phyloP scores from a whole-genome alignment of 2,329 filamentous ascomycete genomes.

The Arthrinium puccinioides region DNA sequence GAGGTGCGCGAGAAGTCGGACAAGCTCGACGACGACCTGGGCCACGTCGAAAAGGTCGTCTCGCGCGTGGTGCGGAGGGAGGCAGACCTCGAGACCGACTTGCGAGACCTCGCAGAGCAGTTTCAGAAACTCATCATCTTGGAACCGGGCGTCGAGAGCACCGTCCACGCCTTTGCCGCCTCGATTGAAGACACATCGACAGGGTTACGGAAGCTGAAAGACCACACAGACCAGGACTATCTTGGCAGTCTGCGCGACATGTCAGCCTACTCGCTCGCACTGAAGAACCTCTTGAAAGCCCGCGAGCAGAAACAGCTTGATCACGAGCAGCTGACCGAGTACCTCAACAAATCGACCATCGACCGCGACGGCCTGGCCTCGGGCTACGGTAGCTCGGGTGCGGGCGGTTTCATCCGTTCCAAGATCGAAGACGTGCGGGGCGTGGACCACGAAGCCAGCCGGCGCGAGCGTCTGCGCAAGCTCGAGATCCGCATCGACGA shows the following conservation, averaged over 20 bases:
- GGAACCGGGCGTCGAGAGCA: slow-evolving; percentile 77
- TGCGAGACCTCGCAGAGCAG: slow-evolving; percentile 83
- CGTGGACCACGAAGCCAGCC: slow-evolving; percentile 89
- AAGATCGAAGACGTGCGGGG: slow-evolving; percentile 96
- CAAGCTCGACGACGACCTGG: slow-evolving; percentile 90
- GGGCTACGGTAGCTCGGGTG: slow-evolving; percentile 51
- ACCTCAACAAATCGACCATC: slow-evolving; percentile 80
- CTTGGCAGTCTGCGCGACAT: slow-evolving; percentile 88
- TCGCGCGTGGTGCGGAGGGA: slow-evolving; percentile 83
- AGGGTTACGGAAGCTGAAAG: slow-evolving; percentile 73
- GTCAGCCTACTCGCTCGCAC: slow-evolving; percentile 83
- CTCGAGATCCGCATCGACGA: slow-evolving; percentile 90
- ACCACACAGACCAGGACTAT: slow-evolving; percentile 93
- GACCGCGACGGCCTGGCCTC: slow-evolving; percentile 75
- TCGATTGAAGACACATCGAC: slow-evolving; percentile 77
- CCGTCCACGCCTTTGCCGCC: slow-evolving; percentile 78
- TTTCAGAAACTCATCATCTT: slow-evolving; percentile 89
- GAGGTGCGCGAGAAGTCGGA: slow-evolving; percentile 89
- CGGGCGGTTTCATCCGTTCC: slow-evolving; percentile 78
- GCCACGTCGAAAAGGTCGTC: slow-evolving; percentile 92
- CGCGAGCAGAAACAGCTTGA: slow-evolving; percentile 97
- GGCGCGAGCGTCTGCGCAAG: slow-evolving; percentile 80
- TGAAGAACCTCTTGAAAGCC: slow-evolving; percentile 83
- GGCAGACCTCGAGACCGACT: slow-evolving; percentile 79
- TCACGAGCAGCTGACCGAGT: slow-evolving; percentile 92